phyloP scores from a whole-genome alignment of 208 protist species.

The Acanthamoeba lenticulata region DNA sequence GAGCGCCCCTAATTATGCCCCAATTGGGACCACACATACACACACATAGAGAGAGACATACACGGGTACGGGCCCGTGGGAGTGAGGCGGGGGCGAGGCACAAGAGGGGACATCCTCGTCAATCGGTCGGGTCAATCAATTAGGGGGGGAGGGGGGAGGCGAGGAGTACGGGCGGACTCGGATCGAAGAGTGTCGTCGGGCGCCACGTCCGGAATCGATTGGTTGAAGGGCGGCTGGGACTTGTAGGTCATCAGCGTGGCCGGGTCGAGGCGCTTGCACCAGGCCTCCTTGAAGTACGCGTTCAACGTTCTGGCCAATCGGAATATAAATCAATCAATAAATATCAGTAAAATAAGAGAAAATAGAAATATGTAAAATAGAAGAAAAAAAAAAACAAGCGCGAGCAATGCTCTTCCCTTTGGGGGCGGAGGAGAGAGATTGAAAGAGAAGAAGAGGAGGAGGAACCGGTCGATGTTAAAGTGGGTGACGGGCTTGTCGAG shows the following conservation, averaged over 20 bases:
- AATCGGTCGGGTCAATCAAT: too few relatives aligned
- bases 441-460: neutral
- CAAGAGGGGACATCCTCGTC: too few relatives aligned
- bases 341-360: too few relatives aligned
- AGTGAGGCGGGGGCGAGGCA: too few relatives aligned
- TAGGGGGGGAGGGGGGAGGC: neutral
- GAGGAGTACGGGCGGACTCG: neutral
- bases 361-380: too few relatives aligned
- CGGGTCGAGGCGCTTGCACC: slow-evolving; percentile 79
- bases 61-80: too few relatives aligned
- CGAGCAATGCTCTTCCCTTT: neutral
- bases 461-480: slow-evolving; percentile 60
- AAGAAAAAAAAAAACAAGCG: neutral
- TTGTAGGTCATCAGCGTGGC: slow-evolving; percentile 27
- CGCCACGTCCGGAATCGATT: slow-evolving; percentile 31
- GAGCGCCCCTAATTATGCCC: neutral
- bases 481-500: slow-evolving; percentile 28
- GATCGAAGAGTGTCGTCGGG: neutral
- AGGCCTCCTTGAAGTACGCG: slow-evolving; percentile 81
- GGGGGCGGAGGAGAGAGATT: neutral
- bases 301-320: slow-evolving; percentile 43
- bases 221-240: slow-evolving; percentile 24
- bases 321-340: too few relatives aligned
- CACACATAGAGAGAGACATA: too few relatives aligned
- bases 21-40: neutral